Evolutionary conservation across 1,139 yeast species (phyloP), one percentile per base, ranked within the genome.

Genomic region (Spencermartinsiella ligniputridi): DNA sequence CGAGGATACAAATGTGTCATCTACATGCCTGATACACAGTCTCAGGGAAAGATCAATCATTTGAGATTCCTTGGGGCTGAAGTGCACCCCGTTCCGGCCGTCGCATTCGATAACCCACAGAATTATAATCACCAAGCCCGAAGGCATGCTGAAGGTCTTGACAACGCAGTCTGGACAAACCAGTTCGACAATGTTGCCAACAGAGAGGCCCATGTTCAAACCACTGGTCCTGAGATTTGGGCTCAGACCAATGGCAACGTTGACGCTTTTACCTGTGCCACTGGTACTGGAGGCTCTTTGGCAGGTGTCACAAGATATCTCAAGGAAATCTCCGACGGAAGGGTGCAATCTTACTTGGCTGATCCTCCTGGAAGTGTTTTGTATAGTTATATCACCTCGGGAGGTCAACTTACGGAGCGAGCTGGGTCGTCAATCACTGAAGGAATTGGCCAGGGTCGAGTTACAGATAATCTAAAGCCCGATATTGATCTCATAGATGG

Each of bases 201-300:
- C 66, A 76, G 96, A 65, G 88, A 83, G 62, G 88, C 96, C 1
- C 97, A 89, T 60, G 81, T 87, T 54, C 89, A 83, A 56, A 81
- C 95, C 41, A 89, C 97, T 0, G 97, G 96, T 0, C 96, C 96
- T 1, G 96, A 85, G 63, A 87, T 88, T 52, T 85, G 92, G 88
- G 79, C 82, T n/a, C 96, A 88, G 62, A 72, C 88, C 50, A 67
- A 81, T 49, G 94, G 94, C n/a, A 69, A 80, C 56, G 79, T 88
- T 27, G 88, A 83, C 60, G 95, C 84, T 0, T 87, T 86, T 67
- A 85, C 95, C 13, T 87, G 95, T 62, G 79, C 95, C 1, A 85
- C 95, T 6, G 96, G 96, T 38, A 85, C 96, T 1, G 96, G 95
- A 35, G 96, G 96, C 39, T 85, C 96, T 2, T 80, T 87, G 69